Conservation (phyloP, 1,139 yeast species). For the Candida sanyaensis region DNA sequence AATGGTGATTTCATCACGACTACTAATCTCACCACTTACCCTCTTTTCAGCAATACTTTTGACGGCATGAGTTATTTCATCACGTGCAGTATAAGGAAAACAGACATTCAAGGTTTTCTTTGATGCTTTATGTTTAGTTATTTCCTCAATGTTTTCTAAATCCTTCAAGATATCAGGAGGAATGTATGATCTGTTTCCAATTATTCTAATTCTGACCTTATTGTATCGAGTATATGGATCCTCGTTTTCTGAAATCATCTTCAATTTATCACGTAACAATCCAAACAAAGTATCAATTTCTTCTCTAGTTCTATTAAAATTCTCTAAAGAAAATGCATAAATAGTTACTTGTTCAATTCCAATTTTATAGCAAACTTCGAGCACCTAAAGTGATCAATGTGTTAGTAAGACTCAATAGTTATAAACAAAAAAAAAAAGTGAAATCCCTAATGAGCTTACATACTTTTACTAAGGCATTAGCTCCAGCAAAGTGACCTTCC, state of each 20-base stretch:
- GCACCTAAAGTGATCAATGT: conserved; percentile 23
- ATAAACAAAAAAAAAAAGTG: no score
- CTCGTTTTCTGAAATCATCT: conserved; percentile 29
- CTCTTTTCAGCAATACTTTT: conserved; percentile 24
- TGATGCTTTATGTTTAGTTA: conserved; percentile 26
- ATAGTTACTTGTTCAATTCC: conserved; percentile 53
- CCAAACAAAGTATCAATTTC: conserved; percentile 55
- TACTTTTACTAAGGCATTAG: conserved; percentile 46
- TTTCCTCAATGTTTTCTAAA: conserved; percentile 43
- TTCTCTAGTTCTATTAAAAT: conserved; percentile 51
- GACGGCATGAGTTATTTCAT: conserved; percentile 53
- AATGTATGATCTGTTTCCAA: conserved; percentile 50
- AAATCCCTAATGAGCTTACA: conserved; percentile 12
- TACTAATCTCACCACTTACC: conserved; percentile 22
- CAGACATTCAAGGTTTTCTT: conserved; percentile 48
- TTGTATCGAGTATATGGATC: conserved; percentile 31
- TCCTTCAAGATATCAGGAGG: conserved; percentile 47
- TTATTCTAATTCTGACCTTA: conserved; percentile 40
- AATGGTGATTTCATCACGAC: conserved; percentile 30
- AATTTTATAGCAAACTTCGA: conserved; percentile 45
- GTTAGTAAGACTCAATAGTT: not conserved
- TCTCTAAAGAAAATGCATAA: conserved; percentile 61
- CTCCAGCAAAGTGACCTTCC: conserved; percentile 58
- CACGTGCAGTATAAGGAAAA: conserved; percentile 59
- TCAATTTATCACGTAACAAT: conserved; percentile 41